phyloP scores from a whole-genome alignment of 768 basidiomycete genomes.

The Naganishia vaughanmartiniae region DNA sequence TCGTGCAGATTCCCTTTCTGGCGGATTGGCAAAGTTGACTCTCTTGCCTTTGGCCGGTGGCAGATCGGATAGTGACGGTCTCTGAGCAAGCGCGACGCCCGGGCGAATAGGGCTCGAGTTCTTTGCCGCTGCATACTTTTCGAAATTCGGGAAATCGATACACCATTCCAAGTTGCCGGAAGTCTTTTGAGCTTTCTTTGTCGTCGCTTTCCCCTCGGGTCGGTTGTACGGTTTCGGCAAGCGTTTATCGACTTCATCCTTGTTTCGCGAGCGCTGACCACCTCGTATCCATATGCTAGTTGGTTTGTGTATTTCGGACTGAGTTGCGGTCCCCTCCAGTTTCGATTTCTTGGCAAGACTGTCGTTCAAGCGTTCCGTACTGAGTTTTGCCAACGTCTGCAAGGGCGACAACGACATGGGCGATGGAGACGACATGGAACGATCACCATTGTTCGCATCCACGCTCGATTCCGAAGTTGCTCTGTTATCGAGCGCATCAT shows the following conservation, averaged over 20 bases:
- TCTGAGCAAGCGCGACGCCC: background rate
- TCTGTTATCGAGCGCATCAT: background rate
- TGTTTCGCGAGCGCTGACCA: conserved; percentile 16
- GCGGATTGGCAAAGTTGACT: background rate
- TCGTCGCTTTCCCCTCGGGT: background rate
- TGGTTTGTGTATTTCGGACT: background rate
- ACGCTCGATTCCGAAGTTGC: conserved; percentile 8
- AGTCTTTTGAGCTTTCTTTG: background rate
- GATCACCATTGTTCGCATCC: background rate
- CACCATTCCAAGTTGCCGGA: background rate
- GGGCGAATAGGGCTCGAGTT: background rate
- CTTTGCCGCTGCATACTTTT: background rate
- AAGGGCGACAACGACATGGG: conserved; percentile 16
- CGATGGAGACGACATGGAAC: background rate
- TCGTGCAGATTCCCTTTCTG: background rate
- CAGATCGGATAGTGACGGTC: conserved; percentile 1
- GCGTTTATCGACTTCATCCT: background rate
- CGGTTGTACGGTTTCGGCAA: conserved; percentile 10
- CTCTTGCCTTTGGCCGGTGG: background rate
- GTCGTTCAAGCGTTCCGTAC: conserved; percentile 2
- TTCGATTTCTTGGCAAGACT: background rate
- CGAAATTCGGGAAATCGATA: conserved; percentile 13
- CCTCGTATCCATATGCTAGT: conserved; percentile 17
- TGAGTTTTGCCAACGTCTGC: conserved; percentile 10
- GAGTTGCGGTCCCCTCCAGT: background rate